Conservation (phyloP, 371 early-diverging fungal genomes). For the Lichtheimia hyalospora region DNA sequence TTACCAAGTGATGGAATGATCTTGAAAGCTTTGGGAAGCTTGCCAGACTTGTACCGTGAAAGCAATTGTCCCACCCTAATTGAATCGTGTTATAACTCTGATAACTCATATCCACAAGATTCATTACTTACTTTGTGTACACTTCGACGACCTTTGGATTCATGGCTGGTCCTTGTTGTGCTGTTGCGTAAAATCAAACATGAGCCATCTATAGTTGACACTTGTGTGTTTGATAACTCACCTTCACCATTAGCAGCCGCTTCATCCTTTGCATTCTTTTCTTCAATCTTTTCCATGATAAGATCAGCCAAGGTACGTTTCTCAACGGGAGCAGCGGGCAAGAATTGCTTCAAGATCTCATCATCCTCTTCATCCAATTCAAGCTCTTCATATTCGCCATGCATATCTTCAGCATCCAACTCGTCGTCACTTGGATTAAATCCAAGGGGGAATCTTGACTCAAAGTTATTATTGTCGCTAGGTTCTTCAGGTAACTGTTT, state of each 20-base stretch:
- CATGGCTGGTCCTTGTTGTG: constrained; percentile 44
- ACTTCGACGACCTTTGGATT: constrained; percentile 94
- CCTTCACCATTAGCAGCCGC: constrained; percentile 21
- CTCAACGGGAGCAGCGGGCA: constrained; percentile 80
- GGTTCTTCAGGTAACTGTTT: not conserved
- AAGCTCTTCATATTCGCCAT: constrained; percentile 53
- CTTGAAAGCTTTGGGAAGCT: constrained; percentile 98
- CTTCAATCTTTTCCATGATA: constrained; percentile 92
- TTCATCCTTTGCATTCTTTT: constrained; percentile 57
- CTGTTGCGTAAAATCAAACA: constrained; percentile 16
- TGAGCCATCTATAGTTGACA: constrained; percentile 18
- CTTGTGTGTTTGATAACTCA: constrained; percentile 20
- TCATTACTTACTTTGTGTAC: constrained; percentile 76
- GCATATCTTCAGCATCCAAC: constrained; percentile 58
- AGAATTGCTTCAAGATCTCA: constrained; percentile 82
- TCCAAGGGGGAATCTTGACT: constrained; percentile 28
- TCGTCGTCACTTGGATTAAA: constrained; percentile 54
- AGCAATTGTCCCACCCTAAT: constrained; percentile 84
- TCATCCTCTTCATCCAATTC: constrained; percentile 79
- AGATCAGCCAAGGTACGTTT: constrained; percentile 90
- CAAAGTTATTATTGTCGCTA: not conserved
- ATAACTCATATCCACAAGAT: not conserved
- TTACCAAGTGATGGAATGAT: constrained; percentile 92
- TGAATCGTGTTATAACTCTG: not conserved
- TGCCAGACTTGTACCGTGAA: constrained; percentile 93